Base-by-base conservation (phyloP, 169 alveolate genomes). In the Cryptosporidium andersoni region DNA sequence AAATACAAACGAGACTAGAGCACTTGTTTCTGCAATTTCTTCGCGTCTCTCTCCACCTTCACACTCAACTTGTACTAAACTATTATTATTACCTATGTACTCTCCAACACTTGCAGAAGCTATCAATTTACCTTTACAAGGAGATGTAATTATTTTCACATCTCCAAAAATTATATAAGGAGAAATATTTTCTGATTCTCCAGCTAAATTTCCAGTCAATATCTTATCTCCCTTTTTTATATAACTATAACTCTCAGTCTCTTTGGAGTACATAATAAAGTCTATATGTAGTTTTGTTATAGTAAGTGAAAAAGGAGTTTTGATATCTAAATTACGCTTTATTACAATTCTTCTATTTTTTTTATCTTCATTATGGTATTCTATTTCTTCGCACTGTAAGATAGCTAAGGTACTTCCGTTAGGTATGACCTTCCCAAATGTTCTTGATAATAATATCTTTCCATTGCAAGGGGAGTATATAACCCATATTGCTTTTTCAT, bases 171-270 rank as follows among this genome's bases (percentile, higher is more conserved):
- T 56, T 45, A 74, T 16, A 8, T 45, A 43, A 2, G 63, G 6
- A n/a, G 85, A 68, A 16, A 74, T 55, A 42, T 58, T 16, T 39
- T 56, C 60, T 49, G 85, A 74, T 74, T 74, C 85, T 14, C 48
- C 12, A 9, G 49, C 14, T 16, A 74, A 37, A 45, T 60, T 74
- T 0, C 85, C 85, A 37, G 63, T 48, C 2, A 74, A 36, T 34
- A 74, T 74, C 6, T 48, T 58, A 45, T 74, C 65, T 47, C 60
- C 60, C 47, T 74, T 74, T 25, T 43, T 25, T 25, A 25, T 25
- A 25, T 25, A 25, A 25, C 25, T 25, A 25, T 25, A 25, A 25
- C 25, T 25, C 6, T 67, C 55, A 40, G 82, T 51, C n/a, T 67
- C 82, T 25, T 25, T 25, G 25, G 25, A 25, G 25, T 25, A 25